Percentiles rank a stretch among this genome's conserved stretches.
Evolutionary conservation across 352 stramenopile genomes (phyloP).

Genomic region (Blastocystis sp.): DNA sequence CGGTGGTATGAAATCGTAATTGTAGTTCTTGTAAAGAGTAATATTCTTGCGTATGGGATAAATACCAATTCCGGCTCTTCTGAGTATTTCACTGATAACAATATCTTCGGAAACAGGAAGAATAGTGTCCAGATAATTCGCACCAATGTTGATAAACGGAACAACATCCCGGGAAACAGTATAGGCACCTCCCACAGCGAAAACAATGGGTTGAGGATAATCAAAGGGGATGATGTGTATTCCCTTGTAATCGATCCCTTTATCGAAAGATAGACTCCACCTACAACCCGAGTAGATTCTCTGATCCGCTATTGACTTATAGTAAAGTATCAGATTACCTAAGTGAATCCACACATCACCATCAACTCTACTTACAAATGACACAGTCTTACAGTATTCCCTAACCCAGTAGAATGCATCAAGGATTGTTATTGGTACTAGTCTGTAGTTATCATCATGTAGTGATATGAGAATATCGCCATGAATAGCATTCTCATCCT

Average conservation of each 20-base stretch:
- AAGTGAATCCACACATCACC: conserved; percentile 2
- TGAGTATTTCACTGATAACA: background rate
- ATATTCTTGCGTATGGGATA: too few relatives aligned
- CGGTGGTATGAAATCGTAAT: background rate
- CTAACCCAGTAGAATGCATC: conserved; percentile 1
- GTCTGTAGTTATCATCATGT: background rate
- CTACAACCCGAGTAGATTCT: background rate
- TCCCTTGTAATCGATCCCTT: background rate
- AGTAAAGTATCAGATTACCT: background rate
- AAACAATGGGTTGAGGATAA: background rate
- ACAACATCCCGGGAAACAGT: background rate
- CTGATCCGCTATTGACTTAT: background rate
- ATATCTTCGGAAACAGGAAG: background rate
- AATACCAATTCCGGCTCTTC: too few relatives aligned
- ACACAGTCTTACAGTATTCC: background rate
- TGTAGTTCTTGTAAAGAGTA: background rate
- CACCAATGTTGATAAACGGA: background rate
- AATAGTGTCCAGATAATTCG: background rate
- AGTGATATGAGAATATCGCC: conserved; percentile 12
- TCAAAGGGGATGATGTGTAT: background rate
- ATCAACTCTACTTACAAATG: background rate
- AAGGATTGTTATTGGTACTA: background rate
- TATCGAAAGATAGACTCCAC: background rate
- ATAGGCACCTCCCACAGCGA: background rate
- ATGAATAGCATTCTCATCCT: background rate